These are phyloP conservation scores for Mesembryanthemum crystallinum DNA, from an alignment of 148 eudicot genomes.

Conservation along the genomic window DNA sequence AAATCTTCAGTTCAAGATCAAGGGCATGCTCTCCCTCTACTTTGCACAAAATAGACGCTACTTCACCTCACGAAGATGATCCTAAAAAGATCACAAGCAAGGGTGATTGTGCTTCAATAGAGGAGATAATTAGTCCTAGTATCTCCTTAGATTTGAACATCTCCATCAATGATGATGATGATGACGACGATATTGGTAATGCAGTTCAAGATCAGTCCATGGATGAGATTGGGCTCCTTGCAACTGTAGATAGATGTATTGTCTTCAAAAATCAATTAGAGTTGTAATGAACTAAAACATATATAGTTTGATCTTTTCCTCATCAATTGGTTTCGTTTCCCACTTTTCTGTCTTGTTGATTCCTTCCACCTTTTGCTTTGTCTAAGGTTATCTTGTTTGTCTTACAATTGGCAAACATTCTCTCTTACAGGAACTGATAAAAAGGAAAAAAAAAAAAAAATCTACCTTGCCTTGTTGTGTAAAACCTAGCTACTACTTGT, in stretches of 20 bases:
- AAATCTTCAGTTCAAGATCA: constrained; percentile 54
- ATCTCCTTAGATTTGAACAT: constrained; percentile 73
- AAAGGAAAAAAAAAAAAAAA: too few species aligned
- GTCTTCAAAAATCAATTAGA: constrained; percentile 42
- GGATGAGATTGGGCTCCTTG: constrained; percentile 62
- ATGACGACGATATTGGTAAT: constrained; percentile 12
- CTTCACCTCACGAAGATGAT: constrained; percentile 20
- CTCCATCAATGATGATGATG: constrained; percentile 45
- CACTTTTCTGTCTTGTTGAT: neutral
- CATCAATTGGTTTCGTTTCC: neutral
- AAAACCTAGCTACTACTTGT: constrained; percentile 12
- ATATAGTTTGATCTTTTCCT: too few species aligned
- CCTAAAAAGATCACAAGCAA: constrained; percentile 1
- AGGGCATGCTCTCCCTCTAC: constrained; percentile 58
- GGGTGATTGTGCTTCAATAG: constrained; percentile 6
- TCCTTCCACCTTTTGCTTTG: neutral
- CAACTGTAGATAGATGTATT: constrained; percentile 55
- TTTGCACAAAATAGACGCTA: constrained; percentile 34
- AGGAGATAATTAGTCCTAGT: constrained; percentile 34
- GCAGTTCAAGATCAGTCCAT: constrained; percentile 26
- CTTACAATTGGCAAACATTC: neutral
- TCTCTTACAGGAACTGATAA: neutral
- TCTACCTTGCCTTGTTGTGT: neutral
- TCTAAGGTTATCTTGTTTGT: constrained; percentile 12
- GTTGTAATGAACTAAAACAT: constrained; percentile 29